Evolutionary conservation across 2,329 filamentous ascomycete genomes (phyloP).

Genomic region (Colletotrichum sp.): DNA sequence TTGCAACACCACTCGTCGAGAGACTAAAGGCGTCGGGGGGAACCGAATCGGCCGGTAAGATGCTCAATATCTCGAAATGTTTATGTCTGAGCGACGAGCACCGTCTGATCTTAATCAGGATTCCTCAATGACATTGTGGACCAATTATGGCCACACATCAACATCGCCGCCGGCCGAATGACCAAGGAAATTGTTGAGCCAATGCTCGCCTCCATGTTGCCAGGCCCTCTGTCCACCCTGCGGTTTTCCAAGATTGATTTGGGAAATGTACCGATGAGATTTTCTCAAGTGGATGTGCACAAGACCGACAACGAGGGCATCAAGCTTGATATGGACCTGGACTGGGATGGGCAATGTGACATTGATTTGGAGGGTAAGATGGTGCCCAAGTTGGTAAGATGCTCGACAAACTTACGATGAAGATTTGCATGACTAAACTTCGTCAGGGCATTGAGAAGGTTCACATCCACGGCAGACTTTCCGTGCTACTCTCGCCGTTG

Average conservation of each 20-base stretch:
- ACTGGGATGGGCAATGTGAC: constrained; percentile 50
- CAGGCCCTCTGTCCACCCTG: constrained; percentile 45
- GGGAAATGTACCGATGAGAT: constrained; percentile 41
- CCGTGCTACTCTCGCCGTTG: constrained; percentile 47
- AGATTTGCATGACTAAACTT: neutral
- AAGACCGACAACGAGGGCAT: constrained; percentile 48
- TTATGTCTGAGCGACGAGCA: neutral
- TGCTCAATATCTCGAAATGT: neutral
- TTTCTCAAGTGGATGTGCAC: constrained; percentile 48
- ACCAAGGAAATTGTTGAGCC: constrained; percentile 52
- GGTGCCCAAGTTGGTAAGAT: constrained; percentile 43
- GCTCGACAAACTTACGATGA: neutral
- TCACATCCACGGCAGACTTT: constrained; percentile 47
- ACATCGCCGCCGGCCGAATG: constrained; percentile 45
- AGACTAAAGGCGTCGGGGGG: constrained; percentile 44
- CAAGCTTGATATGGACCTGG: constrained; percentile 52
- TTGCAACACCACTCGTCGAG: constrained; percentile 37
- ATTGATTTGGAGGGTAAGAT: constrained; percentile 50
- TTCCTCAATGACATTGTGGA: constrained; percentile 54
- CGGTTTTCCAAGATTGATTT: constrained; percentile 51
- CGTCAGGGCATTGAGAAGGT: constrained; percentile 48
- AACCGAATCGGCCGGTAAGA: constrained; percentile 40
- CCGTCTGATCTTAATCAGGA: constrained; percentile 20
- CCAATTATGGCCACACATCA: constrained; percentile 55
- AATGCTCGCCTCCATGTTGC: constrained; percentile 50